phyloP scores from a whole-genome alignment of 1,139 yeast genomes.

The Protomyces gravidus region DNA sequence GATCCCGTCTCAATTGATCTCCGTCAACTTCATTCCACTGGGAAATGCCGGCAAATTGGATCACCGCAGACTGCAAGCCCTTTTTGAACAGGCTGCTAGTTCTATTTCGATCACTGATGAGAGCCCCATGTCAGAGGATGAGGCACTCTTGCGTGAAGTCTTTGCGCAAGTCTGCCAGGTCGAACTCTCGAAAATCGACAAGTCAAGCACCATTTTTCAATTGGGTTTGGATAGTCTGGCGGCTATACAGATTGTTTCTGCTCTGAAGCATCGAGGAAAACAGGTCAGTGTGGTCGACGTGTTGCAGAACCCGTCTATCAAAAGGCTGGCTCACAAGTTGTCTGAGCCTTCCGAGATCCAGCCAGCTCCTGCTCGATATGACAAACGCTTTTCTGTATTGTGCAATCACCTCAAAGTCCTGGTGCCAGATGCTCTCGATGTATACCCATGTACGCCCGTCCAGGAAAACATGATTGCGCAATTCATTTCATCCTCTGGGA shows the following conservation, averaged over 20 bases:
- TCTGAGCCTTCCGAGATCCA: neutral
- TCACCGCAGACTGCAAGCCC: constrained; percentile 10
- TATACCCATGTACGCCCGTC: constrained; percentile 34
- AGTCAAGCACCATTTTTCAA: constrained; percentile 30
- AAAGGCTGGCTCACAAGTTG: constrained; percentile 8
- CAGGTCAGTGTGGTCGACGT: constrained; percentile 32
- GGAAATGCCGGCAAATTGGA: constrained; percentile 34
- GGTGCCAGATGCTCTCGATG: neutral
- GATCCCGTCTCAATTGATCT: constrained; percentile 34
- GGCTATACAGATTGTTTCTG: constrained; percentile 32
- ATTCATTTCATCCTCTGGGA: constrained; percentile 31
- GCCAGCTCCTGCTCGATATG: neutral
- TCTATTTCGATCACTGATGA: neutral
- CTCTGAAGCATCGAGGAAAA: constrained; percentile 10
- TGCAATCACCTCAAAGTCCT: neutral
- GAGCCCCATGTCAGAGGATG: neutral
- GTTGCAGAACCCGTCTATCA: constrained; percentile 27
- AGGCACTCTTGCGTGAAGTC: constrained; percentile 14
- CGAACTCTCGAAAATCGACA: constrained; percentile 1
- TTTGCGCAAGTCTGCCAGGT: constrained; percentile 31
- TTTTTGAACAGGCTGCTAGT: neutral
- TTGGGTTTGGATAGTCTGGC: constrained; percentile 36
- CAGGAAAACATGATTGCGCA: constrained; percentile 35
- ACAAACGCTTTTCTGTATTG: neutral
- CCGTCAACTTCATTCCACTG: constrained; percentile 33